These are phyloP conservation scores for Fusarium sacchari DNA, from an alignment of 2,329 filamentous ascomycete genomes.

Conservation along the genomic window DNA sequence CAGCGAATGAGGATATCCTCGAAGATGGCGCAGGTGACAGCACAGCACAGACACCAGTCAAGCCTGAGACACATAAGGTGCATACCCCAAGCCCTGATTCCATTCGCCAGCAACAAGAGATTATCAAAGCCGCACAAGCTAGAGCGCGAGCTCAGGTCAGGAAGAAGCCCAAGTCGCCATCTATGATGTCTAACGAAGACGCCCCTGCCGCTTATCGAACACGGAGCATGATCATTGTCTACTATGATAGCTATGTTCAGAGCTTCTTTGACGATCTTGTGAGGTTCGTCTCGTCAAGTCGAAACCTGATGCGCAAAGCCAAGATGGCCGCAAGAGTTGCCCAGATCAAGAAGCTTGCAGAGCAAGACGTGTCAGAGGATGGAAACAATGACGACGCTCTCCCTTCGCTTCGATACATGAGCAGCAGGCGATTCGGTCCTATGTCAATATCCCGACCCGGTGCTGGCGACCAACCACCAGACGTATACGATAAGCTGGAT, in stretches of 20 bases:
- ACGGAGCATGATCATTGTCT: constrained; percentile 84
- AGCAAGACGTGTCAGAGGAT: constrained; percentile 66
- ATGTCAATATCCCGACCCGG: constrained; percentile 44
- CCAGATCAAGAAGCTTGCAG: constrained; percentile 68
- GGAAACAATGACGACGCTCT: constrained; percentile 56
- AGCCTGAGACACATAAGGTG: constrained; percentile 44
- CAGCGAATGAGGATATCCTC: constrained; percentile 22
- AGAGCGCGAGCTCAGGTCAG: constrained; percentile 59
- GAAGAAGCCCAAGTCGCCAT: constrained; percentile 62
- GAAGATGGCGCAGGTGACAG: constrained; percentile 29
- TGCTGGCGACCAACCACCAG: constrained; percentile 45
- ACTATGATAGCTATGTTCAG: constrained; percentile 90
- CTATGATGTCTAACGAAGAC: constrained; percentile 61
- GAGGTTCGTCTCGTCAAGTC: constrained; percentile 79
- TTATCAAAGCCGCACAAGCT: constrained; percentile 53
- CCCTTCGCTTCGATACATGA: constrained; percentile 55
- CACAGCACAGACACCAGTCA: constrained; percentile 21
- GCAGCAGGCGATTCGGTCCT: constrained; percentile 48
- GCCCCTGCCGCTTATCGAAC: constrained; percentile 69
- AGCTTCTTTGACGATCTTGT: constrained; percentile 84
- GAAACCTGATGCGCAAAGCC: constrained; percentile 87
- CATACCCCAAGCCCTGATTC: constrained; percentile 37
- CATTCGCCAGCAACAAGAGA: constrained; percentile 55
- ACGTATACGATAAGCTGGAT: constrained; percentile 78
- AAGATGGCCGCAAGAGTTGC: constrained; percentile 84